Conservation (phyloP, 148 eudicot genomes). For the Amaranthus palmeri region DNA sequence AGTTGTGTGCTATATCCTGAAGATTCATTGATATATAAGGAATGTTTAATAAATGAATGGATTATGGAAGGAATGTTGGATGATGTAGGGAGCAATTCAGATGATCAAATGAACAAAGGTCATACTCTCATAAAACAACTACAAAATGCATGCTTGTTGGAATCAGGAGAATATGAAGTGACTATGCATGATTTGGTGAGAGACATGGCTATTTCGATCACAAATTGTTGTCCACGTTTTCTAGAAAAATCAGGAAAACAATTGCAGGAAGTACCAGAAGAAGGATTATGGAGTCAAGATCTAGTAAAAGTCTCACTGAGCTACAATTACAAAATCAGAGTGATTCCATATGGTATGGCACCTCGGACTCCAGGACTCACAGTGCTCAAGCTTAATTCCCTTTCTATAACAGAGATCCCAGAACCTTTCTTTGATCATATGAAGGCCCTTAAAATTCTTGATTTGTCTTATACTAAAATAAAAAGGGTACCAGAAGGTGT, state of each 20-base stretch:
- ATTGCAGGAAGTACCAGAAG: no score
- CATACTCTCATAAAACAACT: conserved; percentile 28
- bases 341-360: no score
- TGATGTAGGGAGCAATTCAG: conserved; percentile 12
- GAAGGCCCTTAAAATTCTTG: no score
- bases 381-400: not conserved
- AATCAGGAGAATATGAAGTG: not conserved
- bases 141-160: conserved; percentile 18
- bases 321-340: no score
- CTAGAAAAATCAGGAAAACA: not conserved
- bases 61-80: conserved; percentile 31
- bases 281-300: no score
- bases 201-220: conserved; percentile 14
- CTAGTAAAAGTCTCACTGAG: no score
- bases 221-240: conserved; percentile 3
- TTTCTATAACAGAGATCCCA: no score
- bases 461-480: no score
- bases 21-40: conserved; percentile 15
- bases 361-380: no score
- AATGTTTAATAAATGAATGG: conserved; percentile 18
- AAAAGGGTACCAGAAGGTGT: no score
- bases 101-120: conserved; percentile 23
- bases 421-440: no score
- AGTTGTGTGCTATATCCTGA: conserved; percentile 29
- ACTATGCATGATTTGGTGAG: conserved; percentile 21